Base-by-base conservation (phyloP, 805 yeast genomes). In the Kregervanrija fluxuum region DNA sequence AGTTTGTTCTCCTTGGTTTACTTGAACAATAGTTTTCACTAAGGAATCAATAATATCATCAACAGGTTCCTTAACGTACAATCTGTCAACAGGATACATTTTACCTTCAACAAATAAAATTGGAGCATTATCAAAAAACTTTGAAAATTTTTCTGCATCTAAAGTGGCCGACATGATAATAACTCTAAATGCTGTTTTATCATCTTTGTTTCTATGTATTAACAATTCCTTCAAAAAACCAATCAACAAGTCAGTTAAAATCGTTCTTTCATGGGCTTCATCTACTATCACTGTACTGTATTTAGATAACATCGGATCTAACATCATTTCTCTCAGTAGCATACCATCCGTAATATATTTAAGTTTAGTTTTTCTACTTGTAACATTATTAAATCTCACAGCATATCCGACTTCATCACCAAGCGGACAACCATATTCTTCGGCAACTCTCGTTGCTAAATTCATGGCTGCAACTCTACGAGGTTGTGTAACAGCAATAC, bases 231-330 rank as follows among this genome's bases (percentile, higher is more conserved):
- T 90, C 51, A 93, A 68, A 56, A 93, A 85, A 3, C 98, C 99
- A 69, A 93, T 71, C 14, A 93, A 70, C 53, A 93, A 67, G 67
- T 93, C 99, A 0, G 98, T 89, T 40, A 90, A 66, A 2, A 93
- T 84, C 0, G 98, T 91, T 60, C 99, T 76, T 68, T 93, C 99
- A 68, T 93, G 99, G 3, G 98, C 99, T 68, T 93, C 99, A 70
- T 93, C 99, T 41, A 93, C 80, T 38, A 93, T 71, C 9, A 93
- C 74, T 0, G 89, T 82, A 28, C 83, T 70, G 63, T 91, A 93
- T 48, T 76, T 77, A 2, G 72, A 63, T 33, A 93, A 65, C 10
- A 65, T 58, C 2, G 77, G 75, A 55, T 86, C 87, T 48, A 85
- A 64, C 93, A 91, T 85, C 50, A 90, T 64, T 61, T 93, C 98